Percentiles rank a stretch among this genome's conserved stretches.
Evolutionary conservation across 495 filamentous ascomycete species (phyloP).

Genomic region (Talaromyces liani): DNA sequence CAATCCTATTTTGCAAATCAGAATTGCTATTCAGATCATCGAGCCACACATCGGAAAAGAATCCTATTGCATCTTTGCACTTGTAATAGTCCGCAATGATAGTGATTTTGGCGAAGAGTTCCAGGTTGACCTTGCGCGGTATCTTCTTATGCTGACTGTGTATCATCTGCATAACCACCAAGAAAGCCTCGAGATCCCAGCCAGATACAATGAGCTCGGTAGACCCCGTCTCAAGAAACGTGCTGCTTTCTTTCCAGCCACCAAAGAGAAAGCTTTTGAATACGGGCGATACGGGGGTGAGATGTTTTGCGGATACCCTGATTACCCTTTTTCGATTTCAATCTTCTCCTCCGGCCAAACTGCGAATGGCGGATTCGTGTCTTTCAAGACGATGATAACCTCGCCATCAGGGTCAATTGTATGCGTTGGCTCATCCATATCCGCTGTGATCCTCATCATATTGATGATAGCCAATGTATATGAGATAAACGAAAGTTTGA

Average conservation of each 20-base stretch:
- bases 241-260: constrained; percentile 16
- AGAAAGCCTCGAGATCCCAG: constrained; percentile 30
- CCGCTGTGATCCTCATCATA: background rate
- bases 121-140: constrained; percentile 25
- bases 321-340: background rate
- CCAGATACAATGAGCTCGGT: constrained; percentile 20
- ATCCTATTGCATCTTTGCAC: constrained; percentile 34
- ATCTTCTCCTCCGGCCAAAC: background rate
- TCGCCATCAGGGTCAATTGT: constrained; percentile 13
- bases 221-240: constrained; percentile 22
- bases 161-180: constrained; percentile 39
- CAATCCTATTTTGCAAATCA: too few relatives aligned
- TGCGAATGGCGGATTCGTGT: background rate
- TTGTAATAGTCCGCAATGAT: constrained; percentile 41
- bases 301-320: constrained; percentile 39
- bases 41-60: constrained; percentile 37
- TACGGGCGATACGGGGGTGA: constrained; percentile 31
- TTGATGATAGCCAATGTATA: background rate
- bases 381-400: constrained; percentile 8
- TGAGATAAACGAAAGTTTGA: background rate
- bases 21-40: constrained; percentile 1
- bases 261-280: constrained; percentile 21
- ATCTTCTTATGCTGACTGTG: constrained; percentile 36
- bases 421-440: background rate
- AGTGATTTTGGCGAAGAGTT: constrained; percentile 37